Percentiles rank a stretch among this genome's conserved stretches.
These are phyloP conservation scores for Macrolepiota albuminosa DNA, from an alignment of 768 basidiomycete species.

Conservation along the genomic window DNA sequence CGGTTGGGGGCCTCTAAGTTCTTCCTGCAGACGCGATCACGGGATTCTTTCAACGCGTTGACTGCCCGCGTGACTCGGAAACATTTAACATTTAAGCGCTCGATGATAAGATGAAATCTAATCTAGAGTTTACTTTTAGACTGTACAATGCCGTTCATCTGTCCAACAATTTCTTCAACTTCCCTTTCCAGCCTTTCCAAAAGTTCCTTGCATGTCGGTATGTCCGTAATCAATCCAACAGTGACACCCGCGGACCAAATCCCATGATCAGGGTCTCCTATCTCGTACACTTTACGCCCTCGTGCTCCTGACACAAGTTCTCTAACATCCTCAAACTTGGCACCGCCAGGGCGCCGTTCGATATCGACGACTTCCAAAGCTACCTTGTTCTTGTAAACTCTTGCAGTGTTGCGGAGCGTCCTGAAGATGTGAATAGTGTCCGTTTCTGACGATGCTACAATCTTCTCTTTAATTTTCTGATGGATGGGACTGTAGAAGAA, in stretches of 20 bases:
- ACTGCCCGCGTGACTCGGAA: neutral
- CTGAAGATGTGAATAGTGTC: constrained; percentile 91
- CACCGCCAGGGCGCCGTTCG: constrained; percentile 77
- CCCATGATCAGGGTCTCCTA: constrained; percentile 81
- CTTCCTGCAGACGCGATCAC: constrained; percentile 33
- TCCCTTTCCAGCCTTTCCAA: constrained; percentile 67
- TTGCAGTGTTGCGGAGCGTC: constrained; percentile 75
- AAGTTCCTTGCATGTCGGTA: constrained; percentile 76
- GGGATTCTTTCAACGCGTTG: constrained; percentile 14
- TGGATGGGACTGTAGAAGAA: constrained; percentile 65
- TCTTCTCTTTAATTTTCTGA: constrained; percentile 85
- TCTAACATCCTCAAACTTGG: constrained; percentile 81
- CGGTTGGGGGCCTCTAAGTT: constrained; percentile 26
- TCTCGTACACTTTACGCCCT: constrained; percentile 73
- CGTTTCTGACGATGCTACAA: constrained; percentile 75
- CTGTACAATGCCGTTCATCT: constrained; percentile 32
- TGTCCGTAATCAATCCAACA: constrained; percentile 75
- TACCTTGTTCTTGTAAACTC: constrained; percentile 86
- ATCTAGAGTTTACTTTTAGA: constrained; percentile 35
- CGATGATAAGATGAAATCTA: constrained; percentile 3
- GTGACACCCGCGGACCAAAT: constrained; percentile 75
- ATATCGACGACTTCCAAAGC: constrained; percentile 80
- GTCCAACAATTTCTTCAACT: constrained; percentile 60
- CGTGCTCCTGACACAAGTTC: constrained; percentile 72
- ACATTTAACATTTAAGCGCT: neutral